Evolutionary conservation across 345 rosid species (phyloP).

Genomic region (Eucalyptus viminalis): DNA sequence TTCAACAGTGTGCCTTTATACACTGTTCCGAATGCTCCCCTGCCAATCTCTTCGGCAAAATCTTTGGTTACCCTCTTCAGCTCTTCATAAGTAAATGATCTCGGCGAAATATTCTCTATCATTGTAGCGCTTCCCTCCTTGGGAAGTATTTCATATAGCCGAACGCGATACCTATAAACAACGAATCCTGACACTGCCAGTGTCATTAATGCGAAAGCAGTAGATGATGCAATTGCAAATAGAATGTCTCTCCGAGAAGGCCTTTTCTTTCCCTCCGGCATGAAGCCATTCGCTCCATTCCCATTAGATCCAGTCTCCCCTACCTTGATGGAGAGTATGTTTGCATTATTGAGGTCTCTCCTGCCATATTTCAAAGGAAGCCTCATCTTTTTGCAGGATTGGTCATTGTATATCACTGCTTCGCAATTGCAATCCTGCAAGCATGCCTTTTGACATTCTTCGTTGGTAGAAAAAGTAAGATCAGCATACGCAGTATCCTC

Average conservation of each 20-base stretch:
- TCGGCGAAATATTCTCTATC: neutral
- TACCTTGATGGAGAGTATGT: neutral
- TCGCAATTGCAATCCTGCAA: slow-evolving; percentile 4
- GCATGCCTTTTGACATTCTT: neutral
- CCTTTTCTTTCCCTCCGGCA: neutral
- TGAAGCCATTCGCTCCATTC: neutral
- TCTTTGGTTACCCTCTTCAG: slow-evolving; percentile 1
- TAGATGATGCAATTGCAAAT: neutral
- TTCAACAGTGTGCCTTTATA: neutral
- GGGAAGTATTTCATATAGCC: neutral
- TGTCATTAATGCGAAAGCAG: neutral
- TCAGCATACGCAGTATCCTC: neutral
- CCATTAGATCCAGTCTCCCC: neutral
- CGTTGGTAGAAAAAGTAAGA: neutral
- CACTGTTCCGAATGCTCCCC: slow-evolving; percentile 5
- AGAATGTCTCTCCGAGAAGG: neutral
- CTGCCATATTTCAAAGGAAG: slow-evolving; percentile 1
- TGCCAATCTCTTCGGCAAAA: slow-evolving; percentile 14
- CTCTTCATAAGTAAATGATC: slow-evolving; percentile 1
- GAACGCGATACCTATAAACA: neutral
- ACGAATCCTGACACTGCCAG: neutral
- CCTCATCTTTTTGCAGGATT: neutral
- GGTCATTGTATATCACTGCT: neutral
- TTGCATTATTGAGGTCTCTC: neutral
- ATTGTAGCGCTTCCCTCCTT: neutral